Conservation (phyloP, 257 asterid species). For the Solanum tacnaense region DNA sequence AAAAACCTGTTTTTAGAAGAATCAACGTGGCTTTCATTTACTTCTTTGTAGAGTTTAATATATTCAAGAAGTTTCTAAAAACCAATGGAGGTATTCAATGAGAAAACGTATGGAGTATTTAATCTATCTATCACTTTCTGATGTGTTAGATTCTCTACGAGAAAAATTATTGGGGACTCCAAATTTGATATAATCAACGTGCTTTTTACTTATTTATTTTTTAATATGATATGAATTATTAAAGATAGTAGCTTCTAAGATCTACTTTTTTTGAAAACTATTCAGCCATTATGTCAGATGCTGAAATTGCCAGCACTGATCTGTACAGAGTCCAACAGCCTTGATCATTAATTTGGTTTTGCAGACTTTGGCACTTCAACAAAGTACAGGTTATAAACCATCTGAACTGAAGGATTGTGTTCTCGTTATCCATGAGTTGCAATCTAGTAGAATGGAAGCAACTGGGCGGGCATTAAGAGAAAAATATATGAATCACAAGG, state of each 20-base stretch:
- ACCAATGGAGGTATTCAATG: background rate
- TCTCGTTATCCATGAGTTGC: conserved; percentile 19
- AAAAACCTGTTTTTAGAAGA: background rate
- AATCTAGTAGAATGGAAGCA: background rate
- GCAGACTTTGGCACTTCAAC: conserved; percentile 54
- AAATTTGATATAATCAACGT: background rate
- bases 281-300: background rate
- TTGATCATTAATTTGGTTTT: background rate
- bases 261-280: background rate
- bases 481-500: conserved; percentile 25
- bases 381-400: conserved; percentile 51
- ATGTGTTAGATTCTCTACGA: background rate
- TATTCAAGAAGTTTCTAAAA: background rate
- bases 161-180: background rate
- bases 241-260: background rate
- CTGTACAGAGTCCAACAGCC: background rate
- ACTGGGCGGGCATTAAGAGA: conserved; percentile 13
- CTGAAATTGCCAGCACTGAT: background rate
- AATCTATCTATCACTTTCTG: background rate
- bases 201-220: background rate
- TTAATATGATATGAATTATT: background rate
- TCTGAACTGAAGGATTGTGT: conserved; percentile 53
- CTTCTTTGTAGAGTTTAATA: background rate
- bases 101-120: background rate
- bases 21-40: background rate